Conservation (phyloP, 495 filamentous ascomycete genomes). For the Tuber calosporum region DNA sequence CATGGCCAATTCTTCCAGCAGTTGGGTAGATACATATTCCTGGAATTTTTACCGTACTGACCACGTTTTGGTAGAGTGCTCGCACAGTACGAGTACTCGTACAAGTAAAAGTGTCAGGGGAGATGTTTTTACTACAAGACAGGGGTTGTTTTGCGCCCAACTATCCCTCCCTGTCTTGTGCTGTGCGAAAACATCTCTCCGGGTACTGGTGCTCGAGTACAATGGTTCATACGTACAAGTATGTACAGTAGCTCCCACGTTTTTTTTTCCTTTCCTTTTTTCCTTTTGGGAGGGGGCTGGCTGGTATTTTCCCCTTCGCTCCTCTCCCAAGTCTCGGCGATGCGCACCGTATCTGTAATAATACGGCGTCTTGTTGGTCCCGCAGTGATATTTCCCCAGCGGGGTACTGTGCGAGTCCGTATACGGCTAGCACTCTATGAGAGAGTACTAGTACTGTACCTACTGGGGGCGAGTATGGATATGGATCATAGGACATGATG, state of each 20-base stretch:
- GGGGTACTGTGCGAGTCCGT: slow-evolving; percentile 3
- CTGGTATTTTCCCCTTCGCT: neutral
- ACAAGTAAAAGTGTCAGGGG: neutral
- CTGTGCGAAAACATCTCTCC: no score
- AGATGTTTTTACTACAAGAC: no score
- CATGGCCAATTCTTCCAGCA: slow-evolving; percentile 5
- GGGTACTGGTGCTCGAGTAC: neutral
- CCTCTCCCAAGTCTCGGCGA: neutral
- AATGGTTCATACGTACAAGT: neutral
- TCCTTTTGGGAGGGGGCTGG: neutral
- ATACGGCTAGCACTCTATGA: neutral
- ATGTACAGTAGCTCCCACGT: neutral
- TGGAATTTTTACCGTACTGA: slow-evolving; percentile 17
- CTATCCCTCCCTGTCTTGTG: no score
- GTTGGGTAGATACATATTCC: slow-evolving; percentile 6
- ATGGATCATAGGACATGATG: neutral
- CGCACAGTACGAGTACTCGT: neutral
- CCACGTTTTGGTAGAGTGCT: slow-evolving; percentile 29
- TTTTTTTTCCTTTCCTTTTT: neutral
- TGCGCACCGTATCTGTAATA: neutral
- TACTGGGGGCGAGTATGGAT: neutral
- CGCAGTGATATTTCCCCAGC: neutral
- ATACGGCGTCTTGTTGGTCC: neutral
- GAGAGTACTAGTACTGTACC: no score
- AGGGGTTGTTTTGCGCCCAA: no score